Base-by-base conservation (phyloP, 805 yeast genomes). In the Kregervanrija pseudodelftensis region DNA sequence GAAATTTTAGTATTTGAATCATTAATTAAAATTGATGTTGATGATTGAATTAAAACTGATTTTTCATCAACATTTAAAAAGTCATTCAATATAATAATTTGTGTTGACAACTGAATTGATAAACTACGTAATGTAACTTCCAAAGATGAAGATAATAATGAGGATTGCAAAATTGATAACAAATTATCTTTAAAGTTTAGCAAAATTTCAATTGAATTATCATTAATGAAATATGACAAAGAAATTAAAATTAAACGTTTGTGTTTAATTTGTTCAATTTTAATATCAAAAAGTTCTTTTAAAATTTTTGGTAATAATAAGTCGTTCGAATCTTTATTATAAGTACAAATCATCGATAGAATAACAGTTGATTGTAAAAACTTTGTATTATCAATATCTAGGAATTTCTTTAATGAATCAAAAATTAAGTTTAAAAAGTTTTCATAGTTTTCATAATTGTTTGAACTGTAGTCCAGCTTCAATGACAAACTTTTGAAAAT, bases 101-200 rank as follows among this genome's bases (percentile, higher is more conserved):
- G 76, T 0, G 79, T 70, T 41, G 88, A 69, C 38, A 84, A 85
- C 43, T 77, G 77, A 30, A 85, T 67, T 1, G 93, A 76, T 36
- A 82, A 65, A 28, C 83, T 72, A 54, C 88, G 73, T 45, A 88
- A 68, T 1, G 89, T 77, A 10, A 80, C 80, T 54, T 86, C 96
- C 30, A 77, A 65, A 32, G 71, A 73, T 0, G 95, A 79, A 0
- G 83, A 73, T 58, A 82, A 76, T 40, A 90, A 68, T 5, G 86
- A 72, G 55, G 77, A 81, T n/a, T 89, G 79, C 51, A 87, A 60
- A 37, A 82, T 66, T 43, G 80, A 76, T 30, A 89, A 63, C 12
- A 90, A 66, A 35, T 79, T 79, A 54, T 89, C 95, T 49, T 84
- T 80, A 59, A 66, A 75, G 8, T 59, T 52, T 12, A 61, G 52